Evolutionary conservation across 2,329 filamentous ascomycete species (phyloP).

Genomic region (Ceratocystis cacaofunesta): DNA sequence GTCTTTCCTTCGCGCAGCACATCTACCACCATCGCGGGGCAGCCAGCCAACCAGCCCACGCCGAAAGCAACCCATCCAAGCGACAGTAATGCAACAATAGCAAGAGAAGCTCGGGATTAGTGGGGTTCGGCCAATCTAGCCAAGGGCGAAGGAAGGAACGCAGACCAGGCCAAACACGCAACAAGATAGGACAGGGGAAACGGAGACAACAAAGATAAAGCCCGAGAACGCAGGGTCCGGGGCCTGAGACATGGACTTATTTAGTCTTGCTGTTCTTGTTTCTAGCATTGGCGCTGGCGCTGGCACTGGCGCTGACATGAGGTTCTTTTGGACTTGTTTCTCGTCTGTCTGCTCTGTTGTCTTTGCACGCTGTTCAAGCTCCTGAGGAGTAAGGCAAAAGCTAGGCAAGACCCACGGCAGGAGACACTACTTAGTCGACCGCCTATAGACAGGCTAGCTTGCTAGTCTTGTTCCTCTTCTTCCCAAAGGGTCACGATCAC

Average conservation of each 20-base stretch:
- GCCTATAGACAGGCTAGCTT: neutral
- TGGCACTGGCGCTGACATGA: neutral
- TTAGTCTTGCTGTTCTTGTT: neutral
- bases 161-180: neutral
- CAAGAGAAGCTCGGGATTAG: neutral
- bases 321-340: too few relatives aligned
- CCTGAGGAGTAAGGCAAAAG: too few relatives aligned
- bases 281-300: neutral
- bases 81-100: neutral
- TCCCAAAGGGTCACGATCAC: neutral
- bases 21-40: too few relatives aligned
- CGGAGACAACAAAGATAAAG: slow-evolving; percentile 4
- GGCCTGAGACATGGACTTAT: neutral
- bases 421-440: too few relatives aligned
- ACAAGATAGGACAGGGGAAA: neutral
- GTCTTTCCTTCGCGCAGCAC: too few relatives aligned
- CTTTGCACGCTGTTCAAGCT: too few relatives aligned
- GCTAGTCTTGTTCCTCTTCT: neutral
- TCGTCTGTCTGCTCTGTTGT: too few relatives aligned
- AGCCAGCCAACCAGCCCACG: too few relatives aligned
- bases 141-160: neutral
- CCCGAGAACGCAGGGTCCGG: neutral
- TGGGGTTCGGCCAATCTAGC: slow-evolving; percentile 4
- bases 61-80: neutral
- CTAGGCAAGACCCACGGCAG: too few relatives aligned